Conservation (phyloP, 164 flowering plant species). For the Sextonia rubra region DNA sequence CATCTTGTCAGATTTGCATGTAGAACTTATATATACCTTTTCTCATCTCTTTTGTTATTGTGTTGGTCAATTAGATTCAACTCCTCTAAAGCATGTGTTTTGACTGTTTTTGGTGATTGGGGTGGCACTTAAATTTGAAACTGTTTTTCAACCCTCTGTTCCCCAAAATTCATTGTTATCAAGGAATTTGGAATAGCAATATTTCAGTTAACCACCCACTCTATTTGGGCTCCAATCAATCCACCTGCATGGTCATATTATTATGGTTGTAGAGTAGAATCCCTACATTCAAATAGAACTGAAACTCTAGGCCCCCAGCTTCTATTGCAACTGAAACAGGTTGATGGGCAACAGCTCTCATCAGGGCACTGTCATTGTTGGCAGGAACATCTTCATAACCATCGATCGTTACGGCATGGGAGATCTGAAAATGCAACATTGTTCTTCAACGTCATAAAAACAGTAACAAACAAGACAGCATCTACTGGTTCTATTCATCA, state of each 20-base stretch:
- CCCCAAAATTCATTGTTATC: background rate
- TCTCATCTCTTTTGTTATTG: background rate
- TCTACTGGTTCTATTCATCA: background rate
- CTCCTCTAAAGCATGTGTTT: background rate
- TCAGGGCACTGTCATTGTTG: slow-evolving; percentile 21
- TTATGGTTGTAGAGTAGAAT: background rate
- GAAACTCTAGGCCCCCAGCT: slow-evolving; percentile 27
- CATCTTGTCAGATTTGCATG: background rate
- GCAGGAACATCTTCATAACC: slow-evolving; percentile 29
- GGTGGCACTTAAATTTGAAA: background rate
- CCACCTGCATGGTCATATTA: too few species aligned
- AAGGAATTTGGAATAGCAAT: too few species aligned
- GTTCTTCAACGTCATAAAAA: background rate
- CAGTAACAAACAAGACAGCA: background rate
- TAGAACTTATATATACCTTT: background rate
- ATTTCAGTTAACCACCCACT: too few species aligned
- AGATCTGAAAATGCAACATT: slow-evolving; percentile 18
- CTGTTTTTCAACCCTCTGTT: background rate
- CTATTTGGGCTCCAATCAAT: too few species aligned
- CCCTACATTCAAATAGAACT: slow-evolving; percentile 28
- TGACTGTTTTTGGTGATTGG: background rate
- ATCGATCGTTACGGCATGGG: slow-evolving; percentile 20
- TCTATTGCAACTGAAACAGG: slow-evolving; percentile 36
- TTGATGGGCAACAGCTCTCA: slow-evolving; percentile 27
- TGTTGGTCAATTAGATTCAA: background rate